Evolutionary conservation across 768 basidiomycete species (phyloP).

Genomic region (Serendipita indica): DNA sequence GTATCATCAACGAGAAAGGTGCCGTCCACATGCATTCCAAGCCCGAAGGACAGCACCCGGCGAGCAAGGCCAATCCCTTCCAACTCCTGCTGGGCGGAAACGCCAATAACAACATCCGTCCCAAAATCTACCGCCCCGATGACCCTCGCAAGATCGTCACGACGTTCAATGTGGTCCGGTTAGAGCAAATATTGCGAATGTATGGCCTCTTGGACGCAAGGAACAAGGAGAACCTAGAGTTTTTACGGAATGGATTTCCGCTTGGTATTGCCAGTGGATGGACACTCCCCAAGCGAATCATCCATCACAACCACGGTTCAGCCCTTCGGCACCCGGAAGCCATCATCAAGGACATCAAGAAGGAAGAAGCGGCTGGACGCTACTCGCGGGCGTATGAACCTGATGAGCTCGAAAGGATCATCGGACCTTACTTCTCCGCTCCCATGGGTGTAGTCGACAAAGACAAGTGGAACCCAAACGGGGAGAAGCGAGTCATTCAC

Average conservation of each 20-base stretch:
- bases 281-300: not conserved
- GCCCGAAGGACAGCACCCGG: too few relatives aligned
- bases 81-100: too few relatives aligned
- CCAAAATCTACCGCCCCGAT: too few relatives aligned
- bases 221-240: not conserved
- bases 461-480: not conserved
- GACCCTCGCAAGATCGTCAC: not conserved
- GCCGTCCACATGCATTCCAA: too few relatives aligned
- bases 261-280: not conserved
- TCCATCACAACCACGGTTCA: not conserved
- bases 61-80: too few relatives aligned
- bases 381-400: not conserved
- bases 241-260: not conserved
- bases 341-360: not conserved
- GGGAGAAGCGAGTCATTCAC: not conserved
- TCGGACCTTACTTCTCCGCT: not conserved
- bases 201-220: not conserved
- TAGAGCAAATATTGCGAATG: not conserved
- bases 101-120: too few relatives aligned
- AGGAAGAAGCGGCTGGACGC: not conserved
- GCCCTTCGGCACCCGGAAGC: not conserved
- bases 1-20: too few relatives aligned
- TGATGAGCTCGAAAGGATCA: not conserved
- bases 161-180: not conserved
- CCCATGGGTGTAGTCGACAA: not conserved